phyloP scores from a whole-genome alignment of 805 yeast species.

The Metschnikowia anglica region DNA sequence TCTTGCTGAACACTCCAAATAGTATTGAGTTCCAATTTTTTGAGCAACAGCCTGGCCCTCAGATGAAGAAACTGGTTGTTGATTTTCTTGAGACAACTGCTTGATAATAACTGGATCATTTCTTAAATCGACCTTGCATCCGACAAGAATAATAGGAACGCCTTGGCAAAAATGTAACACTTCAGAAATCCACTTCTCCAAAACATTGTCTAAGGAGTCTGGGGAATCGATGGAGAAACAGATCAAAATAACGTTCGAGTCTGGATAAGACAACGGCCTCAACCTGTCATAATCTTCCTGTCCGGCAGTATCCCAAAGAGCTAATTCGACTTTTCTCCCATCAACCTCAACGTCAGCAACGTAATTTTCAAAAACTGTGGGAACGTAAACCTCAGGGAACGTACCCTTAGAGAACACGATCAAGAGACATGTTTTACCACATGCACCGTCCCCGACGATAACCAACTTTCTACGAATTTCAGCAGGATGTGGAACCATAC shows the following conservation, averaged over 20 bases:
- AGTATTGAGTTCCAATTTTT: constrained; percentile 31
- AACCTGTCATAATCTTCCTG: constrained; percentile 36
- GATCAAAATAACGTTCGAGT: constrained; percentile 37
- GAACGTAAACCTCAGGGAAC: constrained; percentile 33
- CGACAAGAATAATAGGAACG: constrained; percentile 37
- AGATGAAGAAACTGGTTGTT: constrained; percentile 25
- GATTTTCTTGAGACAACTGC: constrained; percentile 25
- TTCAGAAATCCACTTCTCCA: constrained; percentile 46
- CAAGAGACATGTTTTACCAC: constrained; percentile 34
- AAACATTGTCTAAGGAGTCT: constrained; percentile 34
- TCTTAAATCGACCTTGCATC: constrained; percentile 38
- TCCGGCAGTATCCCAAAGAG: constrained; percentile 44
- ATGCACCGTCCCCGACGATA: constrained; percentile 35
- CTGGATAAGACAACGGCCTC: constrained; percentile 43
- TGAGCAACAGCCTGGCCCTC: constrained; percentile 32
- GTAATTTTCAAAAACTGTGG: constrained; percentile 88
- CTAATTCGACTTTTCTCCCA: constrained; percentile 52
- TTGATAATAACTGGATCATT: constrained; percentile 29
- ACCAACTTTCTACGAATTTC: constrained; percentile 34
- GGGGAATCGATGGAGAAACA: constrained; percentile 39
- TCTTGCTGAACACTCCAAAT: constrained; percentile 39
- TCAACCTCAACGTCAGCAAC: constrained; percentile 86
- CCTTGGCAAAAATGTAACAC: constrained; percentile 38
- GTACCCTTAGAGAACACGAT: constrained; percentile 33
- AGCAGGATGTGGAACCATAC: constrained; percentile 27